Evolutionary conservation across 768 basidiomycete genomes (phyloP).

Genomic region (Termitomyces sp.): DNA sequence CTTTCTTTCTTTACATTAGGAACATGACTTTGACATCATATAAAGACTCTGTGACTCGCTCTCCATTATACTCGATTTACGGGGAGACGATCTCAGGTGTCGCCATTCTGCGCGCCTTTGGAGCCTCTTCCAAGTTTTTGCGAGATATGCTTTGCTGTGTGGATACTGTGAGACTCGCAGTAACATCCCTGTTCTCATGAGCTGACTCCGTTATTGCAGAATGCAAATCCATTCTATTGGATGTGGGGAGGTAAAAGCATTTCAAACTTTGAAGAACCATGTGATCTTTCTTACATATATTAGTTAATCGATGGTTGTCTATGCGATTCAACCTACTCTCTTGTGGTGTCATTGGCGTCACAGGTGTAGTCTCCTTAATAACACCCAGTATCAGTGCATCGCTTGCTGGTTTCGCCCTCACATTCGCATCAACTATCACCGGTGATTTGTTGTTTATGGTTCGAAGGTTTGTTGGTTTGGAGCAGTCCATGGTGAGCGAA

Average conservation of each 20-base stretch:
- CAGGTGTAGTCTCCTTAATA: slow-evolving; percentile 59
- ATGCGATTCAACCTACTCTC: slow-evolving; percentile 84
- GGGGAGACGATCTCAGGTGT: slow-evolving; percentile 40
- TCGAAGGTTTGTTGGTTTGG: slow-evolving; percentile 76
- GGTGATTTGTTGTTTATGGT: slow-evolving; percentile 67
- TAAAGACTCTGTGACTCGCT: slow-evolving; percentile 30
- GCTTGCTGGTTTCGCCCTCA: slow-evolving; percentile 79
- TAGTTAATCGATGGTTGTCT: slow-evolving; percentile 89
- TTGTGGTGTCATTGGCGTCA: slow-evolving; percentile 64
- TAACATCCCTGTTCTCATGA: too few relatives aligned
- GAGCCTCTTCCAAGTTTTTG: slow-evolving; percentile 81
- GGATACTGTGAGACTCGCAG: slow-evolving; percentile 54
- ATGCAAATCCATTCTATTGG: slow-evolving; percentile 79
- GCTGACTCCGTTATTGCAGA: slow-evolving; percentile 21
- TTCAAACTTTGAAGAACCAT: neutral
- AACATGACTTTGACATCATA: neutral
- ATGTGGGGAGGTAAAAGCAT: slow-evolving; percentile 70
- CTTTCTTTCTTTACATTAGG: neutral
- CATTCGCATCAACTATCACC: slow-evolving; percentile 76
- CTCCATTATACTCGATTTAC: slow-evolving; percentile 37
- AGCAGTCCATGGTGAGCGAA: slow-evolving; percentile 79
- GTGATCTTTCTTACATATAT: neutral
- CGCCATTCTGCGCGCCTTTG: slow-evolving; percentile 69
- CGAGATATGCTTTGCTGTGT: slow-evolving; percentile 80
- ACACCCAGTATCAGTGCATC: slow-evolving; percentile 74